These are phyloP conservation scores for Mycena epipterygia DNA, from an alignment of 768 basidiomycete genomes.

Conservation along the genomic window DNA sequence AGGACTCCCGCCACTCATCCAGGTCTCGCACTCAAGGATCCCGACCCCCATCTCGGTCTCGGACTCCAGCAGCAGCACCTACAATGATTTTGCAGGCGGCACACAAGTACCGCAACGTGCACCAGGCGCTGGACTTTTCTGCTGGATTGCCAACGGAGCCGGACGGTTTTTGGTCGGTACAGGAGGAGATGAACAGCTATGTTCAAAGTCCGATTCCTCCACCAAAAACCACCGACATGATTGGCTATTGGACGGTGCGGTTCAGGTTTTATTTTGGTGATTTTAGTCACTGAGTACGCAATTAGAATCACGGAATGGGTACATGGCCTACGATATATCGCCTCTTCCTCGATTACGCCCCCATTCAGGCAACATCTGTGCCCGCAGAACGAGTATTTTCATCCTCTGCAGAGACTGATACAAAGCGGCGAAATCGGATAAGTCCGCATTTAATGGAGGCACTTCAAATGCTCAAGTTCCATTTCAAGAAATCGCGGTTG, in stretches of 20 bases:
- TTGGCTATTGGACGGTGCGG: no score
- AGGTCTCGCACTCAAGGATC: conserved; percentile 16
- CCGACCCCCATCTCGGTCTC: conserved; percentile 13
- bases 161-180: conserved; percentile 10
- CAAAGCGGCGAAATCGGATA: no score
- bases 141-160: conserved; percentile 16
- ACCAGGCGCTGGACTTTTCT: conserved; percentile 18
- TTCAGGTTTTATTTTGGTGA: conserved; percentile 10
- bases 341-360: conserved; percentile 4
- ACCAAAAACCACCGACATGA: conserved; percentile 12
- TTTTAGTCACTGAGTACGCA: conserved; percentile 3
- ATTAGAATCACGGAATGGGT: conserved; percentile 2
- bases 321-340: conserved; percentile 10
- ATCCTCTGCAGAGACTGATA: no score
- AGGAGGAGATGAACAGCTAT: conserved; percentile 18
- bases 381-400: neutral
- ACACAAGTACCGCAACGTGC: conserved; percentile 19
- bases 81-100: conserved; percentile 20
- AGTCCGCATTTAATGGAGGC: no score
- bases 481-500: neutral
- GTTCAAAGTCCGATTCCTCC: conserved; percentile 19
- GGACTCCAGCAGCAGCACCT: conserved; percentile 18
- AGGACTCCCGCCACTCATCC: conserved; percentile 16
- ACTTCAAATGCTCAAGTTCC: conserved; percentile 2
- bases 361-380: conserved; percentile 6